Base-by-base conservation (phyloP, 1,284 basidiomycete species). In the Pyrrhoderma lamaoense region DNA sequence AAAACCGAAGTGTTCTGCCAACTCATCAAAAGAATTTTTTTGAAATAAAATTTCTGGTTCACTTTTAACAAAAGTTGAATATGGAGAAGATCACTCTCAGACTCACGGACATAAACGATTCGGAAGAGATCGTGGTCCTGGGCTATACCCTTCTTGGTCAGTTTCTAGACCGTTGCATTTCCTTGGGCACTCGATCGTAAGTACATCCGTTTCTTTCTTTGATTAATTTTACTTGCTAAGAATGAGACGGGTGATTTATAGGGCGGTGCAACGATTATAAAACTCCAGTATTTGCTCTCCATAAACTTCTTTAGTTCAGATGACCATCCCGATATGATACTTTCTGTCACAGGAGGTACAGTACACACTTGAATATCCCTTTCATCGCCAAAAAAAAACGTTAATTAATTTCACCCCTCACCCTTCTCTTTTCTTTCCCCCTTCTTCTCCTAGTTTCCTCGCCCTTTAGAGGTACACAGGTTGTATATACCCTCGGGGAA, bases 141-240 rank as follows among this genome's bases (percentile, higher is more conserved):
- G 72, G 1, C 59, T 75, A n/a, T 79, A 77, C 58, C 72, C 76
- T 0, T 52, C 64, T 25, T 80, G 77, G 76, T 77, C 74, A 1
- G 44, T 35, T 9, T 55, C 62, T 22, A 61, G 60, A 2, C 76
- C 76, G 0, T 60, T 78, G 9, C 77, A 80, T 60, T 77, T 80
- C 53, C 52, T 80, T 0, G 77, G 75, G 0, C 75, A 79, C 60
- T 79, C 76, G 1, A 65, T 80, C 46, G 77, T 75, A 57, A 34
- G 67, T 56, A 2, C 45, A 23, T 38, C 35, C 18, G 27, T 22
- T 44, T 37, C 19, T 53, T 18, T 37, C 16, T n/a, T 49, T 35
- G 39, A 27, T 35, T 21, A 38, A n/a, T 31, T 1, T 19, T 19
- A 40, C 14, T 5, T 31, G 27, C 5, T 31, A 11, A 11, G 27